Evolutionary conservation across 768 basidiomycete species (phyloP), one percentile per base, ranked within the genome.

Genomic region (Candolleomyces efflorescens): DNA sequence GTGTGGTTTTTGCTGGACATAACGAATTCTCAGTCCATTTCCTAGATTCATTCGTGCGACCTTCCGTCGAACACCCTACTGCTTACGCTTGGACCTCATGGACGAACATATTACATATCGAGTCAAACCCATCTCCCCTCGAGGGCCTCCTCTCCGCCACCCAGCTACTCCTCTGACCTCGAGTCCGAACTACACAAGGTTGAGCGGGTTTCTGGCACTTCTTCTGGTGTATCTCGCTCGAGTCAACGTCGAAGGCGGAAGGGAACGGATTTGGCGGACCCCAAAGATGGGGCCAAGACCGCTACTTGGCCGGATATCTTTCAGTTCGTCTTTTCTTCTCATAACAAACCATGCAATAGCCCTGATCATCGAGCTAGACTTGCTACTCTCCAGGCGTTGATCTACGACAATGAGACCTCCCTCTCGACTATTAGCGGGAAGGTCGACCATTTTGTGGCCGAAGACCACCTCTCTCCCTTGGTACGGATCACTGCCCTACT

Each of bases 51-150:
- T 17, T 36, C n/a, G 3, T 53, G 36, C 36, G 20, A 39, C 15
- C n/a, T 93, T 27, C 85, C 90, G 1, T 86, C 85, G 15, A 94
- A 94, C 65, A 84, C 89, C 1, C 75, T 92, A 7, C 71, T 93
- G 15, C 60, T 94, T 44, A 77, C 82, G 15, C 77, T 94, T 53
- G 75, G 82, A 13, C 87, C 87, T 7, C 80, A 79, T 17, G 82
- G 81, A 5, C 73, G 81, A 63, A 75, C 74, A n/a, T 86, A 83
- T 62, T 88, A 84, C 70, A 65, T 87, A 22, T 82, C 85, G 20
- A 63, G 71, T 39, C 62, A 71, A 4, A 62, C 69, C 44, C 63
- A 59, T 23, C 64, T 62, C 60, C 66, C 65, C 55, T 64, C 75
- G 45, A 75, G 82, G 47, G 69, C 83, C 23, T 75, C 82, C 52